phyloP scores from a whole-genome alignment of 345 rosid species.

The Zanthoxylum bungeanum region DNA sequence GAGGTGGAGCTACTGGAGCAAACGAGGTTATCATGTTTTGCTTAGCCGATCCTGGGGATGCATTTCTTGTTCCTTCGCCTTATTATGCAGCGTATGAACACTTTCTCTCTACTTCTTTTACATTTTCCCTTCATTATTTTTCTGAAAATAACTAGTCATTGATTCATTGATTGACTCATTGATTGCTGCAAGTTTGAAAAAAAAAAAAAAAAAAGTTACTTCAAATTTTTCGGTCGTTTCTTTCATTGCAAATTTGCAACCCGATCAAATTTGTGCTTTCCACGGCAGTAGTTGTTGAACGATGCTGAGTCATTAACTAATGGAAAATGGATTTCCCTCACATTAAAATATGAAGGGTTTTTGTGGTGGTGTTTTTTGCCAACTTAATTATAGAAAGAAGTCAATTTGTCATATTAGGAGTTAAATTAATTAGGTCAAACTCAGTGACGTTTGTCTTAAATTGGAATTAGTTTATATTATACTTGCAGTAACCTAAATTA shows the following conservation, averaged over 20 bases:
- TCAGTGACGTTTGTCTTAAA: neutral
- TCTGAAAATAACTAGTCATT: no score
- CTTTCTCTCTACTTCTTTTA: neutral
- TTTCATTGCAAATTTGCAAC: neutral
- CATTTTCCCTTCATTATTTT: no score
- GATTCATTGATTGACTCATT: no score
- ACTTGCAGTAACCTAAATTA: neutral
- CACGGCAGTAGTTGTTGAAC: neutral
- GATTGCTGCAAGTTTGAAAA: neutral
- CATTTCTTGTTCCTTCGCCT: constrained; percentile 79
- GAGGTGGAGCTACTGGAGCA: constrained; percentile 94
- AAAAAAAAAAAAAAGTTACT: no score
- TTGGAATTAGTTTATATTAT: neutral
- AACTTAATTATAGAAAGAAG: no score
- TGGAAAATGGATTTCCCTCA: neutral
- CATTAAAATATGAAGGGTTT: neutral
- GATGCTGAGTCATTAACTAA: neutral
- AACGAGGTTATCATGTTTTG: constrained; percentile 76
- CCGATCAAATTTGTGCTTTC: neutral
- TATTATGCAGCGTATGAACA: constrained; percentile 76
- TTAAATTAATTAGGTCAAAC: constrained; percentile 15
- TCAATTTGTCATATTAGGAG: neutral
- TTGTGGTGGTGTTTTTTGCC: neutral
- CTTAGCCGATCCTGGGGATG: constrained; percentile 83
- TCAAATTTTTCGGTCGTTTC: neutral